Conservation (phyloP, 805 yeast species). For the Nakazawaea laoshanensis region DNA sequence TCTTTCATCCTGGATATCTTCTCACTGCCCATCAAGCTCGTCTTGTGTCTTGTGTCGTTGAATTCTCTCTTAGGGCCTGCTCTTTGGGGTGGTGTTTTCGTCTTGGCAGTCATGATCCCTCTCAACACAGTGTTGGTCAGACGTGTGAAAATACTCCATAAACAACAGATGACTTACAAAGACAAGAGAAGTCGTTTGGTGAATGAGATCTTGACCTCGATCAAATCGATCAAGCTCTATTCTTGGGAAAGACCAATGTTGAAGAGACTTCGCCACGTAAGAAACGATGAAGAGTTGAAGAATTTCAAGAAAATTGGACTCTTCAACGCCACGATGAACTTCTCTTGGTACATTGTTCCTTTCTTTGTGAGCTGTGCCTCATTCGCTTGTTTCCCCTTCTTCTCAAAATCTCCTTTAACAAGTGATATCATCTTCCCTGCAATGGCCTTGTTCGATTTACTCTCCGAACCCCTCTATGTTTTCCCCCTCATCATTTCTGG, state of each 20-base stretch:
- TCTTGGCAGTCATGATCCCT: constrained; percentile 51
- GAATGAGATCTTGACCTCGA: constrained; percentile 50
- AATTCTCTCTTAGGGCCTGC: constrained; percentile 51
- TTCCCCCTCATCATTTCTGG: constrained; percentile 52
- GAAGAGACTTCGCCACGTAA: constrained; percentile 36
- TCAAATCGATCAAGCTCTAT: constrained; percentile 58
- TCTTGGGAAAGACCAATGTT: constrained; percentile 67
- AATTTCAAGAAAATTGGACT: constrained; percentile 42
- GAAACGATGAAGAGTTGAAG: constrained; percentile 51
- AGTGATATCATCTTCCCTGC: constrained; percentile 69
- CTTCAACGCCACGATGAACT: constrained; percentile 35
- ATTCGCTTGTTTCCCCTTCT: constrained; percentile 42
- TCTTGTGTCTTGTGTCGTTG: constrained; percentile 44
- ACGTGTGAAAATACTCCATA: constrained; percentile 34
- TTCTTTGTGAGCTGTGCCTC: constrained; percentile 55
- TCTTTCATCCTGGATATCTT: constrained; percentile 44
- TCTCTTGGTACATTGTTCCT: constrained; percentile 61
- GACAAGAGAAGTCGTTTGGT: constrained; percentile 52
- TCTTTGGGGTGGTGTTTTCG: constrained; percentile 45
- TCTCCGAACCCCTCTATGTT: constrained; percentile 50
- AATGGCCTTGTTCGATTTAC: constrained; percentile 46
- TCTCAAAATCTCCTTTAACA: constrained; percentile 41
- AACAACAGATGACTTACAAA: constrained; percentile 52
- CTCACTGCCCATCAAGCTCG: constrained; percentile 50
- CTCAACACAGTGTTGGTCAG: constrained; percentile 40